Conservation (phyloP, 345 rosid species). For the Hibiscus tridactylites region DNA sequence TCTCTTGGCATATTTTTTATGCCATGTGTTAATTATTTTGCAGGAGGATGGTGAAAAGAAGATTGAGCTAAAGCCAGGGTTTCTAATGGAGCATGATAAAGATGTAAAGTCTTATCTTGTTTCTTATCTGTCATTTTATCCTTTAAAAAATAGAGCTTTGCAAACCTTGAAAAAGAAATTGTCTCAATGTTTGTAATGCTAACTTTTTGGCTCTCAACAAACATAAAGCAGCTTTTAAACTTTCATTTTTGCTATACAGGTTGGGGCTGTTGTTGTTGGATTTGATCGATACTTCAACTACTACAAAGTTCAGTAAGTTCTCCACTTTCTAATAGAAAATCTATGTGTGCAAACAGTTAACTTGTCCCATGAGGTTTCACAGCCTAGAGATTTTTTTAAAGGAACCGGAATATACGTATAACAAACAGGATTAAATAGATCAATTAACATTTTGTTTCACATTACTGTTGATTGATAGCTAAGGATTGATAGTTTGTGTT, state of each 20-base stretch:
- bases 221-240: neutral
- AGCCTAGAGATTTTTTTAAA: neutral
- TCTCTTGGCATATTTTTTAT: neutral
- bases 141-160: too few relatives aligned
- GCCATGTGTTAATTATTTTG: constrained; percentile 1
- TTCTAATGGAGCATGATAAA: constrained; percentile 73
- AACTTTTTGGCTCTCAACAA: neutral
- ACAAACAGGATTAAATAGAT: neutral
- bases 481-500: neutral
- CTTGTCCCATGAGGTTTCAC: neutral
- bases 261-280: constrained; percentile 97
- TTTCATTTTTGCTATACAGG: constrained; percentile 38
- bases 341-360: neutral
- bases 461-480: neutral
- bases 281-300: constrained; percentile 81
- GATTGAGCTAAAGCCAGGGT: constrained; percentile 74
- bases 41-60: constrained; percentile 78
- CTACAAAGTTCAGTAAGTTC: constrained; percentile 80
- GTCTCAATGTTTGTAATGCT: neutral
- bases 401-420: neutral
- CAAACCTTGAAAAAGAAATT: neutral
- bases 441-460: neutral
- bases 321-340: neutral
- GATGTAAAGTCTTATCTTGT: constrained; percentile 43
- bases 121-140: neutral